Evolutionary conservation across 1,139 yeast species (phyloP).

Genomic region (Saccharomycopsis hybrid): DNA sequence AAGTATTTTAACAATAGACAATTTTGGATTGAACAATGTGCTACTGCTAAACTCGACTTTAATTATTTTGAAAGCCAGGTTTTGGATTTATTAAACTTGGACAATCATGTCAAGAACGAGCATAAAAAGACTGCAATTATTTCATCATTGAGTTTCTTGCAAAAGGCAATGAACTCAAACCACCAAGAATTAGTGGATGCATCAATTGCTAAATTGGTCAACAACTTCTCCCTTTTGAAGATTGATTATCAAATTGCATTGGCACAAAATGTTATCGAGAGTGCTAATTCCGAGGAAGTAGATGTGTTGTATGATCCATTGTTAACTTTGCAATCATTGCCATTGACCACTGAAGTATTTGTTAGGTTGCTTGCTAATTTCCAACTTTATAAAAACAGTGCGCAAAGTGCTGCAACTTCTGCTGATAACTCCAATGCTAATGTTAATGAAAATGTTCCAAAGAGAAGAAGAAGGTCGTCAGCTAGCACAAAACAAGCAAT

Average conservation of each 20-base stretch:
- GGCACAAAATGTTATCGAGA: constrained; percentile 54
- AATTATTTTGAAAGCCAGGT: constrained; percentile 49
- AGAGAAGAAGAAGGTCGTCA: constrained; percentile 76
- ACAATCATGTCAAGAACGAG: constrained; percentile 1
- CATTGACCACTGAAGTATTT: constrained; percentile 40
- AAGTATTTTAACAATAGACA: constrained; percentile 39
- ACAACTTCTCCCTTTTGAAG: constrained; percentile 50
- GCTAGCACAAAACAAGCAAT: constrained; percentile 67
- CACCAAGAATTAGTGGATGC: constrained; percentile 44
- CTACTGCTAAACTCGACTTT: constrained; percentile 42
- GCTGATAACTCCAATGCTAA: no score
- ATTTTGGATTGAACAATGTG: constrained; percentile 40
- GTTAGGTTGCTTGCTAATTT: constrained; percentile 43
- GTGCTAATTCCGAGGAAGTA: constrained; percentile 35
- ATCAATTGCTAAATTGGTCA: constrained; percentile 46
- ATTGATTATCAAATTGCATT: constrained; percentile 52
- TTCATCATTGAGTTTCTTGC: constrained; percentile 37
- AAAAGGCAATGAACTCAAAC: constrained; percentile 44
- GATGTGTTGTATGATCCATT: constrained; percentile 47
- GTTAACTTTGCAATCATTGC: constrained; percentile 44
- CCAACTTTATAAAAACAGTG: constrained; percentile 37
- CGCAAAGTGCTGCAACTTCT: constrained; percentile 25
- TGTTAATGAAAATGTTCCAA: constrained; percentile 41
- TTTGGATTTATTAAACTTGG: constrained; percentile 29
- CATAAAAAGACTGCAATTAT: constrained; percentile 10